Evolutionary conservation across 2,329 filamentous ascomycete genomes (phyloP).

Genomic region (Onygena corvina): DNA sequence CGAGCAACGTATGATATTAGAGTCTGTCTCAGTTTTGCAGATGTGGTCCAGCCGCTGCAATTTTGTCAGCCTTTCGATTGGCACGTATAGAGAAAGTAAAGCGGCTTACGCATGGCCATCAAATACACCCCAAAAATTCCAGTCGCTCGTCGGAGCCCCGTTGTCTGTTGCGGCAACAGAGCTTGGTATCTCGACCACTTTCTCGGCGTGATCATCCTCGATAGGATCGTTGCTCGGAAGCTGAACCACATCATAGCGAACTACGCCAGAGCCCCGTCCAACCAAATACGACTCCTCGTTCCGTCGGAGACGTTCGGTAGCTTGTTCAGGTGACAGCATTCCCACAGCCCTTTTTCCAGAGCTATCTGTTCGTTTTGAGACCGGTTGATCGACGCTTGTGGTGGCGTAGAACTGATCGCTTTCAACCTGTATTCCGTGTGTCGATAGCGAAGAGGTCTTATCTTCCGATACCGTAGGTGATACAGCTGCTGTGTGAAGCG

Average conservation of each 20-base stretch:
- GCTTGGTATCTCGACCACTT: conserved; percentile 81
- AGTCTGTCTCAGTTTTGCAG: conserved; percentile 83
- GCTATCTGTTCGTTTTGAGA: conserved; percentile 78
- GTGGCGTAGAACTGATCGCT: conserved; percentile 83
- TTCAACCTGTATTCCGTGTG: conserved; percentile 62
- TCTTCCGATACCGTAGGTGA: conserved; percentile 17
- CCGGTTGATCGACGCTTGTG: conserved; percentile 68
- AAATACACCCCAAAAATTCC: conserved; percentile 99
- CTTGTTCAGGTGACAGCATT: conserved; percentile 93
- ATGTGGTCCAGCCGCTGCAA: conserved; percentile 86
- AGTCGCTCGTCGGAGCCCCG: conserved; percentile 57
- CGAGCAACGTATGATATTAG: conserved; percentile 86
- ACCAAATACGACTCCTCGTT: conserved; percentile 89
- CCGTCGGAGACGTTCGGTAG: conserved; percentile 73
- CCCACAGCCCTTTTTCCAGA: conserved; percentile 77
- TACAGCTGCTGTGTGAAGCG: conserved; percentile 7
- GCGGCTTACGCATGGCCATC: conserved; percentile 76
- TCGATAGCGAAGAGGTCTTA: conserved; percentile 41
- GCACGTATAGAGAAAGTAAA: neutral
- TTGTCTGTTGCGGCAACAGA: conserved; percentile 44
- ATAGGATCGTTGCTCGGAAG: conserved; percentile 94
- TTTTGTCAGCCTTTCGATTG: neutral
- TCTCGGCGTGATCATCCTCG: conserved; percentile 95
- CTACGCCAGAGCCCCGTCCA: conserved; percentile 76
- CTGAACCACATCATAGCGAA: conserved; percentile 89